Conservation (phyloP, 78 protist genomes). For the Planoprotostelium fungivorum region DNA sequence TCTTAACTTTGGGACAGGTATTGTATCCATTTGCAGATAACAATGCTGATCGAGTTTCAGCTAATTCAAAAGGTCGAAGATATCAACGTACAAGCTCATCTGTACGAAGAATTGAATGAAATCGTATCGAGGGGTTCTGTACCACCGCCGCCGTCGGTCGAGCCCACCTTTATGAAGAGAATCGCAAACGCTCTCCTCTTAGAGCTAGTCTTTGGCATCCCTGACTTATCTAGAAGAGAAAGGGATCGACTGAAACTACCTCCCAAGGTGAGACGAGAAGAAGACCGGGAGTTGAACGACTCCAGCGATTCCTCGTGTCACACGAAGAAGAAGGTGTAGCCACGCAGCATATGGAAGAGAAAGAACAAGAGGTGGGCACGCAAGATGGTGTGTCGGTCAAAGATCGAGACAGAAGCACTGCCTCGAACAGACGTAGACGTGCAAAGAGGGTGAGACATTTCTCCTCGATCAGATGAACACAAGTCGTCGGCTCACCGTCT, state of each 20-base stretch:
- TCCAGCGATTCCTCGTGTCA: neutral
- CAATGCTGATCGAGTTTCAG: too few relatives aligned
- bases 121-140: neutral
- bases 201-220: neutral
- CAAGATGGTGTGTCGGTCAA: neutral
- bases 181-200: neutral
- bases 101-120: neutral
- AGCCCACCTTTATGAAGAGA: neutral
- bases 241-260: neutral
- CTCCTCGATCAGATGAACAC: too few relatives aligned
- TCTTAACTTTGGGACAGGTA: neutral
- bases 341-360: neutral
- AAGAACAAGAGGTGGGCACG: neutral
- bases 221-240: neutral
- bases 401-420: neutral
- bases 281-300: neutral
- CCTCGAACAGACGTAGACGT: neutral
- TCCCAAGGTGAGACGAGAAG: neutral
- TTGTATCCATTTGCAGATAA: too few relatives aligned
- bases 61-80: too few relatives aligned
- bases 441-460: neutral
- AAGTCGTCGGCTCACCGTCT: too few relatives aligned
- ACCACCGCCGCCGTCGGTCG: neutral
- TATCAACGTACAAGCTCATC: neutral
- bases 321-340: neutral